phyloP scores from a whole-genome alignment of 768 basidiomycete species.

The Kwoniella mangroviensis region DNA sequence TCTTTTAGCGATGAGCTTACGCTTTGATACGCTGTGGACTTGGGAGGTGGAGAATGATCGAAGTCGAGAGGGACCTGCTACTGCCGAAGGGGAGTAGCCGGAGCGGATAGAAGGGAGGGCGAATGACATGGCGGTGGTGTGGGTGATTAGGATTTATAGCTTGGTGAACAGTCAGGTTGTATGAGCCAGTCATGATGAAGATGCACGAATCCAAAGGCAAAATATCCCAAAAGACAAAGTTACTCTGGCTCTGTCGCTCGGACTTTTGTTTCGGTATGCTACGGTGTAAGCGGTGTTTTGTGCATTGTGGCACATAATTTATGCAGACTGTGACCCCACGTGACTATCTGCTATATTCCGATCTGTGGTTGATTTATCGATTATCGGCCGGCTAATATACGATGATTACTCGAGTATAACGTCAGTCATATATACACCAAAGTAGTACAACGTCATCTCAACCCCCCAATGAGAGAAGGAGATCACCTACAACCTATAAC shows the following conservation, averaged over 20 bases:
- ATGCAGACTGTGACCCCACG: neutral
- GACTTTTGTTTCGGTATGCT: neutral
- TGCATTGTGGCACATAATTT: neutral
- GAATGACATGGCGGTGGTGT: slow-evolving; percentile 1
- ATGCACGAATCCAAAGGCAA: neutral
- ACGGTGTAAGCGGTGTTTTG: neutral
- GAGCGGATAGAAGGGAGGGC: slow-evolving; percentile 10
- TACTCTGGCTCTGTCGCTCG: neutral
- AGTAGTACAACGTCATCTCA: neutral
- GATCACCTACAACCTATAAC: neutral
- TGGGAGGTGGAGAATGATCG: too few species aligned
- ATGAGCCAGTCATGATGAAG: too few species aligned
- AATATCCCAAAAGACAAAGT: neutral
- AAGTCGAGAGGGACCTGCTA: slow-evolving; percentile 18
- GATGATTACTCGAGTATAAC: neutral
- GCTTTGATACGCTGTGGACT: slow-evolving; percentile 10
- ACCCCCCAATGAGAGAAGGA: neutral
- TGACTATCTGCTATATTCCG: neutral
- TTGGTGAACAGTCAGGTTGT: neutral
- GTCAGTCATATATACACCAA: neutral
- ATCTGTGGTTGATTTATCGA: neutral
- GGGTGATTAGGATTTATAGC: neutral
- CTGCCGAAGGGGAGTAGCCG: neutral
- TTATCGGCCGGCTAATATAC: neutral
- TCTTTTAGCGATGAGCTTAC: slow-evolving; percentile 25